Evolutionary conservation across 257 asterid species (phyloP).

Genomic region (Scutellaria barbata): DNA sequence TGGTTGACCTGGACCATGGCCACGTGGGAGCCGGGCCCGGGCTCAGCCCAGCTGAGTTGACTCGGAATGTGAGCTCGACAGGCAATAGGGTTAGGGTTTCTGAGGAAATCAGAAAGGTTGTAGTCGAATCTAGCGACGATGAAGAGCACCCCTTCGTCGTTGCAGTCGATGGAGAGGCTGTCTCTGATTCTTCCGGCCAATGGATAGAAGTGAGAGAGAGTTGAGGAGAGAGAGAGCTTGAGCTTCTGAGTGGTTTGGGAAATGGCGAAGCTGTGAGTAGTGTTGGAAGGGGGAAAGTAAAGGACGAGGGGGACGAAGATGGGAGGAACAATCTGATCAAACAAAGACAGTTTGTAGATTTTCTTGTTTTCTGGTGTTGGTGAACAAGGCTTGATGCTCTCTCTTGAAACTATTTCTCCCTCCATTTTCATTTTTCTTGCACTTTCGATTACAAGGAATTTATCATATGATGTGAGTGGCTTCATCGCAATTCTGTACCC

Average conservation of each 20-base stretch:
- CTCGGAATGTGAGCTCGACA: conserved; percentile 46
- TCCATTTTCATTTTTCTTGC: conserved; percentile 43
- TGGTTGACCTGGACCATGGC: conserved; percentile 46
- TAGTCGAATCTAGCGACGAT: conserved; percentile 33
- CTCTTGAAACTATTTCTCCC: conserved; percentile 45
- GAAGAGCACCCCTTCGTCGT: conserved; percentile 48
- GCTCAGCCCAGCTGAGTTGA: conserved; percentile 44
- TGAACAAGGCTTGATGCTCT: conserved; percentile 54
- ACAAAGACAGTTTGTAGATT: conserved; percentile 48
- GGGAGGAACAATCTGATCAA: conserved; percentile 57
- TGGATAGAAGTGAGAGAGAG: conserved; percentile 48
- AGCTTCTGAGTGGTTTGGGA: conserved; percentile 34
- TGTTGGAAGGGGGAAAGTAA: conserved; percentile 35
- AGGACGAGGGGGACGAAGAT: conserved; percentile 46
- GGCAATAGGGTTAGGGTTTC: conserved; percentile 39
- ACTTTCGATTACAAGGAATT: too few species aligned
- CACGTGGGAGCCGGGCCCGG: conserved; percentile 44
- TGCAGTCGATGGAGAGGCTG: conserved; percentile 44
- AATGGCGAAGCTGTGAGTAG: neutral
- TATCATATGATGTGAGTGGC: neutral
- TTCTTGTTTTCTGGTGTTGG: conserved; percentile 43
- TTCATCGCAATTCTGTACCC: too few species aligned
- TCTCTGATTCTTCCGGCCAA: conserved; percentile 54
- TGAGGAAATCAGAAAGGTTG: conserved; percentile 35
- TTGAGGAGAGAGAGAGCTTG: conserved; percentile 46